Base-by-base conservation (phyloP, 2,329 filamentous ascomycete species). In the Pleomassaria siparia region DNA sequence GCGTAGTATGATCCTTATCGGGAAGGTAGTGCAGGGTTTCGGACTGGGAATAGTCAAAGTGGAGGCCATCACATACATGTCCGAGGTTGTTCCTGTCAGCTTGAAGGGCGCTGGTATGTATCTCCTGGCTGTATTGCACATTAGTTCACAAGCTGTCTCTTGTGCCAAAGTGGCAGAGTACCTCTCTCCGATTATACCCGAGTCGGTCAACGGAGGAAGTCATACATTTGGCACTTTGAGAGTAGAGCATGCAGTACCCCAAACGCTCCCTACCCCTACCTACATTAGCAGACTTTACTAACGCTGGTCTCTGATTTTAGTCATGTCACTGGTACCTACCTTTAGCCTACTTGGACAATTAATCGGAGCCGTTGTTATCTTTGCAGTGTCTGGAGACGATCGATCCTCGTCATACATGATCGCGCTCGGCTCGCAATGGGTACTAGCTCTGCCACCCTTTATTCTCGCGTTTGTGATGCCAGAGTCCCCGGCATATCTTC, bases 401-500 rank as follows among this genome's bases (percentile, higher is more conserved):
- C 47, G 50, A 30, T 46, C 18, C 39, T 66, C 33, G 52, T 70
- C 61, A 2, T 74, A 72, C 51, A 54, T 58, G 10, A 61, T 70
- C 18, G 64, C 65, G 26, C 67, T 76, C 44, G 72, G 63, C 0
- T 66, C 72, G 0, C 71, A 74, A 43, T 76, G 73, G 72, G 53
- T 64, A 0, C 67, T 69, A 43, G 69, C 72, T 1, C 51, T 63
- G 1, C 46, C 73, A 1, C 67, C 74, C 0, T 55, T 77, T 13
- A 9, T 71, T n/a, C 49, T 75, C 11, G 62, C 74, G 0, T 51
- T 76, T n/a, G 15, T 74, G 39, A 63, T 80, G 22, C 78, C 77
- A 0, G 77, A 80, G 52, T 76, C 73, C n/a, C 78, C 78, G 0
- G 67, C 75, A 0, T 78, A 72, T 41, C 65, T 78, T 1, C 54